phyloP scores from a whole-genome alignment of 2,329 filamentous ascomycete genomes.

The Arachnopeziza araneosa region DNA sequence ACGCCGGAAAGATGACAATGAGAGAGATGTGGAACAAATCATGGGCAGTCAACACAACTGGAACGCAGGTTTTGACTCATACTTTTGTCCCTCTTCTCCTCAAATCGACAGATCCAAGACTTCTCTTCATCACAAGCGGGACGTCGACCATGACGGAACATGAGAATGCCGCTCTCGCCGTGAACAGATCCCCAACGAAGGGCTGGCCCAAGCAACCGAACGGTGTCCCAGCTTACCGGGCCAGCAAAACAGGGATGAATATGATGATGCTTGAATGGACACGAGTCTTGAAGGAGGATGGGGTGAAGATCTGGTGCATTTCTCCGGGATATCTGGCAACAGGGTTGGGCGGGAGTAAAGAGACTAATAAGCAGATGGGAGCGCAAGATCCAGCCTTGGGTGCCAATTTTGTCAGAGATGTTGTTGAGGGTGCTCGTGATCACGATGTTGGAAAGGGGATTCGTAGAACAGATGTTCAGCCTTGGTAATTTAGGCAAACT shows the following conservation, averaged over 20 bases:
- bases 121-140: conserved; percentile 40
- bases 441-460: conserved; percentile 36
- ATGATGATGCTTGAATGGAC: conserved; percentile 44
- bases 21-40: conserved; percentile 37
- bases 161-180: conserved; percentile 4
- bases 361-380: conserved; percentile 23
- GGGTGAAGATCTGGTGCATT: conserved; percentile 45
- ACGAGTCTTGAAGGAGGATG: conserved; percentile 40
- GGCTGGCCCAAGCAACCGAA: conserved; percentile 38
- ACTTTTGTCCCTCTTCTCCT: conserved; percentile 38
- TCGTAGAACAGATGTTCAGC: conserved; percentile 15
- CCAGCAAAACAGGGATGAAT: conserved; percentile 40
- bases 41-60: conserved; percentile 40
- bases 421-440: conserved; percentile 38
- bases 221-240: conserved; percentile 33
- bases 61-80: conserved; percentile 34
- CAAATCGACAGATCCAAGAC: conserved; percentile 25
- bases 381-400: conserved; percentile 33
- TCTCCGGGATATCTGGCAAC: conserved; percentile 46
- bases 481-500: conserved; percentile 29
- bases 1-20: conserved; percentile 24
- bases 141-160: conserved; percentile 33
- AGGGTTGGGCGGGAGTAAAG: conserved; percentile 33
- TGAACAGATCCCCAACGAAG: conserved; percentile 21
- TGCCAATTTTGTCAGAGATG: conserved; percentile 35